Base-by-base conservation (phyloP, 306 rosid species). In the Canavalia gladiata region DNA sequence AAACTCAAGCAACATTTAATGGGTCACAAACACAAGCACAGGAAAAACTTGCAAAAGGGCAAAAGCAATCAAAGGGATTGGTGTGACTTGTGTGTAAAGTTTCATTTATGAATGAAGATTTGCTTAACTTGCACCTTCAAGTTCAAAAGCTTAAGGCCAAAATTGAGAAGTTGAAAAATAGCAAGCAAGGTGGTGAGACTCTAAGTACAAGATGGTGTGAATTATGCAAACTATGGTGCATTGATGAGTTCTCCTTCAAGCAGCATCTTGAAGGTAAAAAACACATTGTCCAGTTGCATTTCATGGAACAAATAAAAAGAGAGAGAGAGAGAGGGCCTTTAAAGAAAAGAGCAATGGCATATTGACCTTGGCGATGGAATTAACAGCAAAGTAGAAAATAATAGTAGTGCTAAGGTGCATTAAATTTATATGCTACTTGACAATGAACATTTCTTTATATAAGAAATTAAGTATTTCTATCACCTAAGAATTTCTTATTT, bases 211-310 rank as follows among this genome's bases (percentile, higher is more conserved):
- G 68, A 64, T 82, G 81, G 84, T 82, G 88, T 74, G 73, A 54
- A 30, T 2, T 78, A 6, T 78, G 86, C 62, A 78, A 78, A 25
- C 29, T 82, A 67, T 78, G 81, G 88, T 82, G 88, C 65, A 29
- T 43, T 46, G 60, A 79, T 52, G 54, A 51, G 64, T 29, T 29
- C 67, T 9, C 83, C 7, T 78, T 78, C 45, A 35, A 74, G 45
- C 78, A 78, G 50, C 84, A 82, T 62, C 78, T 82, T 51, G 58
- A 67, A 28, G 88, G 86, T 4, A 82, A 63, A 59, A 82, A 78
- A 47, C 86, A 86, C 81, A 41, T 81, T 3, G 0, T 65, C 13
- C 46, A 47, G 4, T 2, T 72, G 46, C 81, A 72, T 72, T 13
- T 39, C 11, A 8, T 72, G 71, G 33, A 0, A 72, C 77, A 57